These are phyloP conservation scores for Rosa rugosa DNA, from an alignment of 306 rosid species.

Conservation along the genomic window DNA sequence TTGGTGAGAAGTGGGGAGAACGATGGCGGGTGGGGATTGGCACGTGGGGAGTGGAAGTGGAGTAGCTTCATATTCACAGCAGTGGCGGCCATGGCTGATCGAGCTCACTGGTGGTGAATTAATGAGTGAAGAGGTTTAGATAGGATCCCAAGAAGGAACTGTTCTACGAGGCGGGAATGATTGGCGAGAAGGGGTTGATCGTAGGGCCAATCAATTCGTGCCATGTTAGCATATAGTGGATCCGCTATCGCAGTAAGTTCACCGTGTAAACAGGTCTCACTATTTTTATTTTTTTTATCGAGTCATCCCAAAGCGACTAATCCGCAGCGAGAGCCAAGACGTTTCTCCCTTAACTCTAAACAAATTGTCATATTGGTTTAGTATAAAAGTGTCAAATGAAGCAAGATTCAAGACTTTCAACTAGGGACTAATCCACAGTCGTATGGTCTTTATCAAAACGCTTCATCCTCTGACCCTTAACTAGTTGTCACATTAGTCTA, in stretches of 20 bases:
- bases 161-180: conserved; percentile 19
- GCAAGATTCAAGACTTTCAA: no score
- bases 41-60: conserved; percentile 13
- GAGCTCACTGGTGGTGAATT: not conserved
- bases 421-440: no score
- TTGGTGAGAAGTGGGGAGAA: conserved; percentile 24
- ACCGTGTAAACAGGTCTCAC: no score
- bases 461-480: no score
- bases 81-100: conserved; percentile 42
- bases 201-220: not conserved
- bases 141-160: not conserved
- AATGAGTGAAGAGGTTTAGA: not conserved
- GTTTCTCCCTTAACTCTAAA: no score
- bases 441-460: no score
- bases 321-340: no score
- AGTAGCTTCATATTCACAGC: conserved; percentile 28
- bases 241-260: not conserved
- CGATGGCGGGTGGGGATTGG: conserved; percentile 25
- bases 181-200: not conserved
- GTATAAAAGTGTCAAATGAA: no score
- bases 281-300: no score
- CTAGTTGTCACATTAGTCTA: no score
- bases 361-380: no score
- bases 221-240: not conserved
- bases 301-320: no score